These are phyloP conservation scores for Metarhizium brunneum DNA, from an alignment of 2,329 filamentous ascomycete species.

Conservation along the genomic window DNA sequence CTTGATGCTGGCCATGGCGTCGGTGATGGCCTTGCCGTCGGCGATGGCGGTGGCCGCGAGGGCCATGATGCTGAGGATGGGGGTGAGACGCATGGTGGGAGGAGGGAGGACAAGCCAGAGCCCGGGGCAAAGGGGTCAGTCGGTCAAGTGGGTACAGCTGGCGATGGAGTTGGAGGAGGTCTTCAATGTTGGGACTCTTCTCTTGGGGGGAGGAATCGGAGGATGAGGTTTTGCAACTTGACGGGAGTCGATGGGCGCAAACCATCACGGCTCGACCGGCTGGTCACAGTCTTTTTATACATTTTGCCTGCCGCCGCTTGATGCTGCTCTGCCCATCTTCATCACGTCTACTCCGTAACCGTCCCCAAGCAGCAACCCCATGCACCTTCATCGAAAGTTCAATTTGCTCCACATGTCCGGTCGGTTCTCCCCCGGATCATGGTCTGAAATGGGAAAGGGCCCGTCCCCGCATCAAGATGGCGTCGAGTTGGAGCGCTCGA, in stretches of 20 bases:
- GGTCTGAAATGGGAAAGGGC: not conserved
- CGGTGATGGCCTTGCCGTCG: slow-evolving; percentile 6
- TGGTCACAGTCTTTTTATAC: no score
- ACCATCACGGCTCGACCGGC: no score
- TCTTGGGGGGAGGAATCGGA: no score
- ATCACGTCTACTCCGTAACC: no score
- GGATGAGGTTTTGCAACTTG: no score
- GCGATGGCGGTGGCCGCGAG: not conserved
- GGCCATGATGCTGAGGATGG: slow-evolving; percentile 4
- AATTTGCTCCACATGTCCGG: no score
- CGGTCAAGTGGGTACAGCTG: not conserved
- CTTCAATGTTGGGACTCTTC: no score
- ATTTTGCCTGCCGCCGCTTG: no score
- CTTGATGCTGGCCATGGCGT: slow-evolving; percentile 25
- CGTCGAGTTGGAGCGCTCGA: not conserved
- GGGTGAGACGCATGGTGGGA: slow-evolving; percentile 1
- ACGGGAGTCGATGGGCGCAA: no score
- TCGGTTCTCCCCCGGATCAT: not conserved
- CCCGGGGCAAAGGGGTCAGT: not conserved
- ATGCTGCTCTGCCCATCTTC: no score
- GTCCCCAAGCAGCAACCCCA: no score
- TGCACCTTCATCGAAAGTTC: no score
- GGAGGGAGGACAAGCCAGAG: not conserved
- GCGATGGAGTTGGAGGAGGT: not conserved
- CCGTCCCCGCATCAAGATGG: not conserved